These are phyloP conservation scores for Rhizoclosmatium sp. DNA, from an alignment of 192 early-diverging fungal species.

Conservation along the genomic window DNA sequence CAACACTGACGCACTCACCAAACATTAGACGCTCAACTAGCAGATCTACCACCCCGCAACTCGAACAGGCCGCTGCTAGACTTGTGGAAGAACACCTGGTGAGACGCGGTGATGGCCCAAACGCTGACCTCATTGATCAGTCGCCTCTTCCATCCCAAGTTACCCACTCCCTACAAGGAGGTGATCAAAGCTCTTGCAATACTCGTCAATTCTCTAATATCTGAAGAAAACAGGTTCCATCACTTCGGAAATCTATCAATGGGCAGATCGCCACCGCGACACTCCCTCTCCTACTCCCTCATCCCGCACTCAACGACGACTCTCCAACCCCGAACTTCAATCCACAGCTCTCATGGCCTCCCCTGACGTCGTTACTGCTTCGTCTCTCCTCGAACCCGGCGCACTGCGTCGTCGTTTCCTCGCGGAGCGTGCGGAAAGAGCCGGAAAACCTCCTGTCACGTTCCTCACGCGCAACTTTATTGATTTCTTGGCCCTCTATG, in stretches of 20 bases:
- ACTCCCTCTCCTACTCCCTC: slow-evolving; percentile 32
- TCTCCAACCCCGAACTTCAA: slow-evolving; percentile 53
- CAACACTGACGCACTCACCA: too few species aligned
- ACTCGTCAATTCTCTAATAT: neutral
- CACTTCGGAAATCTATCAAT: slow-evolving; percentile 92
- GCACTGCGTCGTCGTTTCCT: slow-evolving; percentile 90
- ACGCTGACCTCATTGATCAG: neutral
- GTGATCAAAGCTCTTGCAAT: neutral
- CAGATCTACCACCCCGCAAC: slow-evolving; percentile 7
- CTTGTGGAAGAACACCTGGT: slow-evolving; percentile 24
- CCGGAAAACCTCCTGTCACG: slow-evolving; percentile 71
- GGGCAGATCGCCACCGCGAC: slow-evolving; percentile 71
- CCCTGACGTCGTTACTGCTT: slow-evolving; percentile 40
- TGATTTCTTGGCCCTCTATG: slow-evolving; percentile 91
- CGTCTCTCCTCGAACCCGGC: slow-evolving; percentile 79
- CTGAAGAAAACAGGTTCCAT: slow-evolving; percentile 65
- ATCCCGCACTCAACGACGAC: slow-evolving; percentile 31
- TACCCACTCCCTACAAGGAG: slow-evolving; percentile 7
- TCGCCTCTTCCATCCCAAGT: neutral
- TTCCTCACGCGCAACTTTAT: slow-evolving; percentile 88
- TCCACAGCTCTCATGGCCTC: slow-evolving; percentile 11
- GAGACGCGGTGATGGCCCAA: neutral
- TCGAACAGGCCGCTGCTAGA: slow-evolving; percentile 15
- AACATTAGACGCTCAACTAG: neutral
- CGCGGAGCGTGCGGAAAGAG: slow-evolving; percentile 69